These are phyloP conservation scores for Coffea humblotiana DNA, from an alignment of 305 asterid genomes.

Conservation along the genomic window DNA sequence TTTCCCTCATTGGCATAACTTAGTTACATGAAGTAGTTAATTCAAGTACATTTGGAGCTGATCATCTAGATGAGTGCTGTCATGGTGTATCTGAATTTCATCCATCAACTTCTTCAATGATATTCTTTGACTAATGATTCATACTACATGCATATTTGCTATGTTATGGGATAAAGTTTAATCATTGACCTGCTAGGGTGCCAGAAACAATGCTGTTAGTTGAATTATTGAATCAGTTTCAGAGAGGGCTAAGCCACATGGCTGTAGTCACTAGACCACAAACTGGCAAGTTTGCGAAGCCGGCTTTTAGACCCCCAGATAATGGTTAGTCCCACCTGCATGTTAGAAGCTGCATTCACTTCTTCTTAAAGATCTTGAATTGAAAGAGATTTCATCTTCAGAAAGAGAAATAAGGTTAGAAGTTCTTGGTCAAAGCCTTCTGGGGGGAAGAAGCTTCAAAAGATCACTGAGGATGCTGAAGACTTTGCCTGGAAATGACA, in stretches of 20 bases:
- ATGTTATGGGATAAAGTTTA: too few relatives aligned
- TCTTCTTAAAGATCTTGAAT: background rate
- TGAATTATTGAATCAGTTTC: slow-evolving; percentile 82
- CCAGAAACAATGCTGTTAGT: slow-evolving; percentile 66
- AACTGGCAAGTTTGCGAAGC: slow-evolving; percentile 13
- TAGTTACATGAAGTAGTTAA: background rate
- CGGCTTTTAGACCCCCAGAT: background rate
- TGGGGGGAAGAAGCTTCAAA: slow-evolving; percentile 25
- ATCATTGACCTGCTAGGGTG: slow-evolving; percentile 39
- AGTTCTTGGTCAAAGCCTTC: background rate
- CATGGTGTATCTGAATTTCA: background rate
- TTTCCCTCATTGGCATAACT: background rate
- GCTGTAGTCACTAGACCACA: slow-evolving; percentile 60
- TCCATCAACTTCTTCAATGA: background rate
- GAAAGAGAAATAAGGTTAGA: slow-evolving; percentile 24
- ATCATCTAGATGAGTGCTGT: background rate
- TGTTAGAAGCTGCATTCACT: too few relatives aligned
- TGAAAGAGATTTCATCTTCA: background rate
- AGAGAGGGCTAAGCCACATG: slow-evolving; percentile 92
- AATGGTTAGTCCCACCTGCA: slow-evolving; percentile 14
- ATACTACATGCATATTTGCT: too few relatives aligned
- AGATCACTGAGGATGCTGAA: slow-evolving; percentile 49
- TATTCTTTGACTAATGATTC: background rate
- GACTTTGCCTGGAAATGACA: slow-evolving; percentile 36
- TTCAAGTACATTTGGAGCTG: background rate